Percentiles rank a stretch among this genome's conserved stretches.
phyloP scores from a whole-genome alignment of 106 monocot genomes.

The Amphibolis antarctica region DNA sequence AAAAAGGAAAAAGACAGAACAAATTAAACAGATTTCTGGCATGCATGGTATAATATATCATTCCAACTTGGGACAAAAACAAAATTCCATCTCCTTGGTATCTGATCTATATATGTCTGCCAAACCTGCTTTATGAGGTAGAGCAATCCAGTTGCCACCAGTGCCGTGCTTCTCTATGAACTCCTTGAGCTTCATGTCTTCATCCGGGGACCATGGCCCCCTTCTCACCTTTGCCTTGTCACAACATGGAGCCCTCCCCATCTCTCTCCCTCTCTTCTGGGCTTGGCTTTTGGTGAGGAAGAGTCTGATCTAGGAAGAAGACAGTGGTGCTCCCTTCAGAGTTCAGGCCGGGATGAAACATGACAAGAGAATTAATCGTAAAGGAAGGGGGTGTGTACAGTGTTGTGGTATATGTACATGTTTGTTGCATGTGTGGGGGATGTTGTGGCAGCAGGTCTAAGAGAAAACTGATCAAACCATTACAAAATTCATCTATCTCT shows the following conservation, averaged over 20 bases:
- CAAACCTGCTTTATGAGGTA: constrained; percentile 75
- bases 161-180: constrained; percentile 80
- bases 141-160: constrained; percentile 81
- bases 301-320: background rate
- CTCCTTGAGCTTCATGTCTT: constrained; percentile 68
- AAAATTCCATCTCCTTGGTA: background rate
- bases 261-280: constrained; percentile 10
- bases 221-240: constrained; percentile 87
- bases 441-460: background rate
- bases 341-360: background rate
- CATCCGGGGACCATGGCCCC: constrained; percentile 85
- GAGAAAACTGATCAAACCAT: too few species aligned
- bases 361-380: background rate
- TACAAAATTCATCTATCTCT: too few species aligned
- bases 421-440: background rate
- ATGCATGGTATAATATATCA: background rate
- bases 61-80: background rate
- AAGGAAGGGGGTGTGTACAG: background rate
- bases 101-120: background rate
- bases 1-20: background rate
- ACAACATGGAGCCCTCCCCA: constrained; percentile 93
- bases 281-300: background rate
- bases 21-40: background rate
- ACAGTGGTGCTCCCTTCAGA: background rate
- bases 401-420: background rate